These are phyloP conservation scores for Microsporum canis DNA, from an alignment of 2,329 filamentous ascomycete species.

Conservation along the genomic window DNA sequence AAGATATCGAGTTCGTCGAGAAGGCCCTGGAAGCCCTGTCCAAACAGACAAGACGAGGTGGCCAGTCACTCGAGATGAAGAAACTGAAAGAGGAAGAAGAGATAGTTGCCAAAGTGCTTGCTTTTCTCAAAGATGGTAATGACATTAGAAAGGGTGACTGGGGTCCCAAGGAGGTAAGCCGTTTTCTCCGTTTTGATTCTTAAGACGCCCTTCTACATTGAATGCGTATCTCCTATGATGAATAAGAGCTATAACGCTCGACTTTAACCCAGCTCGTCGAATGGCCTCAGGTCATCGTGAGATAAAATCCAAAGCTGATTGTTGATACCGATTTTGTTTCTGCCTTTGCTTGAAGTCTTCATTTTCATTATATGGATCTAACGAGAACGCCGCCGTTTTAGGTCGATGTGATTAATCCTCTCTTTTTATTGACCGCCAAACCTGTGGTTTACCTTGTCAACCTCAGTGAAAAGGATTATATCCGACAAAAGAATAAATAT, in stretches of 20 bases:
- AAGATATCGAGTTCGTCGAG: constrained; percentile 97
- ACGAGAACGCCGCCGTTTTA: constrained; percentile 30
- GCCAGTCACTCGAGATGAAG: constrained; percentile 94
- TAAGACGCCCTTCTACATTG: constrained; percentile 9
- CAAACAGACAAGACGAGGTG: constrained; percentile 91
- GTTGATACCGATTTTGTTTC: constrained; percentile 5
- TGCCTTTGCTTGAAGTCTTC: constrained; percentile 14
- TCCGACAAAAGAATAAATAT: constrained; percentile 99
- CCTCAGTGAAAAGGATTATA: constrained; percentile 90
- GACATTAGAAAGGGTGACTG: constrained; percentile 87
- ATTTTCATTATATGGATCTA: constrained; percentile 9
- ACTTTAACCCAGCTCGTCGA: constrained; percentile 99
- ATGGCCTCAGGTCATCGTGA: constrained; percentile 76
- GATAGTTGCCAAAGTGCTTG: constrained; percentile 79
- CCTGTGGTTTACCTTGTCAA: constrained; percentile 96
- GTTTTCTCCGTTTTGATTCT: constrained; percentile 16
- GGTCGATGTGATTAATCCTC: constrained; percentile 95
- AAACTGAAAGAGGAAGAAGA: constrained; percentile 91
- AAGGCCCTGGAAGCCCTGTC: constrained; percentile 84
- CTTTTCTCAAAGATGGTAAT: constrained; percentile 74
- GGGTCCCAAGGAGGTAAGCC: constrained; percentile 79
- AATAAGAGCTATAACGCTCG: constrained; percentile 91
- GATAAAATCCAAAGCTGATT: constrained; percentile 68
- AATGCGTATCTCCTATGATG: constrained; percentile 54
- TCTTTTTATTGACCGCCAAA: constrained; percentile 91